These are phyloP conservation scores for Stevia rebaudiana DNA, from an alignment of 140 eudicot genomes.

Conservation along the genomic window DNA sequence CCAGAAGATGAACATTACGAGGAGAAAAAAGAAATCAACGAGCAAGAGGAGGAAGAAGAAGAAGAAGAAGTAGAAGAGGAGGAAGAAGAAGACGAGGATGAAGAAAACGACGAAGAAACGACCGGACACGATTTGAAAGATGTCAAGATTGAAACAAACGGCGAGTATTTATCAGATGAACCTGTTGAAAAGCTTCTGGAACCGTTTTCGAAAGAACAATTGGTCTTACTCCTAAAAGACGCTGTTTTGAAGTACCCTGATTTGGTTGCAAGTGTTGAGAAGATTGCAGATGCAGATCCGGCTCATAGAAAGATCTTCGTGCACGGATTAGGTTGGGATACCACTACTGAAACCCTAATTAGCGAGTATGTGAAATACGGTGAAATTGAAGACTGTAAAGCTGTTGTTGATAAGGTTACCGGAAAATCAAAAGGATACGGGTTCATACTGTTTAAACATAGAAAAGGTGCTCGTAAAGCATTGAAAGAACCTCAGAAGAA, in stretches of 20 bases:
- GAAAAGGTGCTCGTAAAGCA: conserved; percentile 70
- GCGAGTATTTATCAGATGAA: conserved; percentile 48
- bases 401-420: conserved; percentile 64
- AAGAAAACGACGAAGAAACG: conserved; percentile 28
- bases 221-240: conserved; percentile 46
- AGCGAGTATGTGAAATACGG: conserved; percentile 62
- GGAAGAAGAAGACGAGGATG: conserved; percentile 24
- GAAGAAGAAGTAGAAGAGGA: conserved; percentile 16
- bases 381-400: conserved; percentile 90
- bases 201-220: conserved; percentile 80
- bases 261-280: conserved; percentile 39
- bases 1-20: conserved; percentile 24
- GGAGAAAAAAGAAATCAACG: conserved; percentile 10
- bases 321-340: conserved; percentile 95
- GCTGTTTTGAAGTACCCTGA: conserved; percentile 62
- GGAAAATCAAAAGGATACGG: conserved; percentile 94
- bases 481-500: conserved; percentile 84
- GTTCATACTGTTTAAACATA: conserved; percentile 61
- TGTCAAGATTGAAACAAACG: conserved; percentile 29
- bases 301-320: conserved; percentile 88
- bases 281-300: conserved; percentile 80
- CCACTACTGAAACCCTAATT: conserved; percentile 62
- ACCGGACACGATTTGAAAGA: conserved; percentile 24
- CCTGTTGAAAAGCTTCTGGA: conserved; percentile 75
- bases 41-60: conserved; percentile 21